These are phyloP conservation scores for Teunomyces pallodes DNA, from an alignment of 805 yeast genomes.

Conservation along the genomic window DNA sequence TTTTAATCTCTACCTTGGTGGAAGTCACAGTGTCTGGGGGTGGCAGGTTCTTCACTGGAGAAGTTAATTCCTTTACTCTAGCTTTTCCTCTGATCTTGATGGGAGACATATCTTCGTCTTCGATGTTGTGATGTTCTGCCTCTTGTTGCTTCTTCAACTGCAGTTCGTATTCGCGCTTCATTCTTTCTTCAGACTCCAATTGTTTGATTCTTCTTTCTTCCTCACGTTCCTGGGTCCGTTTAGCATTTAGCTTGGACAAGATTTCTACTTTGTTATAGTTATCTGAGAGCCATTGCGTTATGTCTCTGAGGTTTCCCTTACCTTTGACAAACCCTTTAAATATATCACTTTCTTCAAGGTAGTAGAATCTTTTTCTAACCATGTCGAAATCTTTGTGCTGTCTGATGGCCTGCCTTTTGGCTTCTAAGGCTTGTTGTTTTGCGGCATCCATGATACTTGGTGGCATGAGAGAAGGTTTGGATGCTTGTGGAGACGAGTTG, in stretches of 20 bases:
- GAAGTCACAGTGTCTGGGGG: conserved; percentile 11
- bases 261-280: conserved; percentile 27
- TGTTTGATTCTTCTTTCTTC: conserved; percentile 12
- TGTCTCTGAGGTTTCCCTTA: conserved; percentile 40
- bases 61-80: conserved; percentile 20
- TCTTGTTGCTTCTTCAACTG: conserved; percentile 9
- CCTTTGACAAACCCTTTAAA: conserved; percentile 43
- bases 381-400: conserved; percentile 39
- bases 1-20: conserved; percentile 40
- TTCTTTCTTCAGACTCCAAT: conserved; percentile 12
- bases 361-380: conserved; percentile 33
- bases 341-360: conserved; percentile 39
- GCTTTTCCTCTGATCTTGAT: conserved; percentile 34
- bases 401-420: conserved; percentile 35
- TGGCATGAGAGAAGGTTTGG: background rate
- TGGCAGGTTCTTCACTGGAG: conserved; percentile 15
- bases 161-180: conserved; percentile 14
- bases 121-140: conserved; percentile 7
- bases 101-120: conserved; percentile 38
- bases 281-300: conserved; percentile 38
- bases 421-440: conserved; percentile 25
- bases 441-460: conserved; percentile 9
- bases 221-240: conserved; percentile 9
- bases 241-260: conserved; percentile 17
- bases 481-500: conserved; percentile 23